phyloP scores from a whole-genome alignment of 306 rosid species.

The Morella rubra region DNA sequence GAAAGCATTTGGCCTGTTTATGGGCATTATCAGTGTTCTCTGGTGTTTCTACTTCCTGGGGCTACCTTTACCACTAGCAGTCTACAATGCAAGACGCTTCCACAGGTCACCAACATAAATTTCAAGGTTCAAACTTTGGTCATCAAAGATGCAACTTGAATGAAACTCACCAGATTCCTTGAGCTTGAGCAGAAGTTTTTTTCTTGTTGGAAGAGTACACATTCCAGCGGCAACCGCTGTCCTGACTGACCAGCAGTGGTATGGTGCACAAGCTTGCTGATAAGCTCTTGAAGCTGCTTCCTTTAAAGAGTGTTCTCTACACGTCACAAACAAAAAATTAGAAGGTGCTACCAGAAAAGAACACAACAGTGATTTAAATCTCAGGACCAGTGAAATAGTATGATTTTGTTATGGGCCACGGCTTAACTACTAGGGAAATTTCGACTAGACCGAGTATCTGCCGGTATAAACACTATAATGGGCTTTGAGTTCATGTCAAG shows the following conservation, averaged over 20 bases:
- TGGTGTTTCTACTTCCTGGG: not conserved
- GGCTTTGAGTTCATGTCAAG: not conserved
- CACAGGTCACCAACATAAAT: not conserved
- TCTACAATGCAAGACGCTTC: not conserved
- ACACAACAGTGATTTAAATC: not conserved
- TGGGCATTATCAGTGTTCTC: not conserved
- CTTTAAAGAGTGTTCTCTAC: slow-evolving; percentile 59
- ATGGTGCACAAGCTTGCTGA: slow-evolving; percentile 81
- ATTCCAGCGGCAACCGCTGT: slow-evolving; percentile 94
- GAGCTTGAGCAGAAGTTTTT: slow-evolving; percentile 72
- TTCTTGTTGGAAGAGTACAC: slow-evolving; percentile 91
- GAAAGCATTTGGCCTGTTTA: not conserved
- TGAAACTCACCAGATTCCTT: slow-evolving; percentile 64
- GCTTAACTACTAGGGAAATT: too few relatives aligned
- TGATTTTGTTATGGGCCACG: not conserved
- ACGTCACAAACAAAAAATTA: slow-evolving; percentile 25
- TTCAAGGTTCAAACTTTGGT: slow-evolving; percentile 8
- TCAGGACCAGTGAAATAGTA: not conserved
- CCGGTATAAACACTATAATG: not conserved
- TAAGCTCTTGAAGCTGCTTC: slow-evolving; percentile 85
- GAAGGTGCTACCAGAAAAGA: slow-evolving; percentile 9
- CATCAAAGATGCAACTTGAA: slow-evolving; percentile 1
- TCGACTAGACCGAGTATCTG: too few relatives aligned
- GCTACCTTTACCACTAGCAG: not conserved
- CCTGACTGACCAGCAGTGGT: slow-evolving; percentile 83